phyloP scores from a whole-genome alignment of 2,329 filamentous ascomycete genomes.

The Pseudogymnoascus sp. region DNA sequence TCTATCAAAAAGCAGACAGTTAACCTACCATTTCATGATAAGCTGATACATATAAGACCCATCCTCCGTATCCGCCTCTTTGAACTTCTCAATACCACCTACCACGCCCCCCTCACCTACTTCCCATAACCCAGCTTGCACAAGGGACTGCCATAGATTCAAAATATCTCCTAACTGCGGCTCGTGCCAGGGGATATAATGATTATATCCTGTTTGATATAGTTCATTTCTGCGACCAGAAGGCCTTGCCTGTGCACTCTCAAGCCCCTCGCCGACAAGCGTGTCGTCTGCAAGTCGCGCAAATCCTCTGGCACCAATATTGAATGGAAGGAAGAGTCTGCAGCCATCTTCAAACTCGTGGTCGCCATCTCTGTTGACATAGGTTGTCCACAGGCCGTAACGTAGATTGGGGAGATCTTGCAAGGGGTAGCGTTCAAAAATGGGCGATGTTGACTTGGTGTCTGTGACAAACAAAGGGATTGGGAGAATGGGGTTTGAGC shows the following conservation, averaged over 20 bases:
- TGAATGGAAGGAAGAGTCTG: constrained; percentile 10
- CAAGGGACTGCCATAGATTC: constrained; percentile 20
- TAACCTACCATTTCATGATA: not conserved
- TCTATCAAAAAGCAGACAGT: not conserved
- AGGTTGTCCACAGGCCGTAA: constrained; percentile 12
- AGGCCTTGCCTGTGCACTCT: not conserved
- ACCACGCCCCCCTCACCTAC: constrained; percentile 21
- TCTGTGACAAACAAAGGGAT: constrained; percentile 13
- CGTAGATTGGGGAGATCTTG: constrained; percentile 8
- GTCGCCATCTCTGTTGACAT: not conserved
- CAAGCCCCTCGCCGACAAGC: constrained; percentile 9
- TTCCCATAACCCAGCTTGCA: constrained; percentile 23
- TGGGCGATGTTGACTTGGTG: constrained; percentile 9
- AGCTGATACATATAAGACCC: not conserved
- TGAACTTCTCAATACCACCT: constrained; percentile 26
- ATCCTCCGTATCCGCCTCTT: constrained; percentile 22
- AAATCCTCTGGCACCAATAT: constrained; percentile 9
- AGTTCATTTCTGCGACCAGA: constrained; percentile 11
- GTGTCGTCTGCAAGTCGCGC: constrained; percentile 12
- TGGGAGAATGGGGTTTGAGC: constrained; percentile 7
- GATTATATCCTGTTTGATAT: constrained; percentile 17
- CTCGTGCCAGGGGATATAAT: constrained; percentile 14
- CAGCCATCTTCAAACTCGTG: constrained; percentile 13
- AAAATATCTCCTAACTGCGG: constrained; percentile 23
- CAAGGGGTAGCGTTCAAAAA: constrained; percentile 9